Conservation (phyloP, 1,139 yeast genomes). For the Eremothecium coryli region DNA sequence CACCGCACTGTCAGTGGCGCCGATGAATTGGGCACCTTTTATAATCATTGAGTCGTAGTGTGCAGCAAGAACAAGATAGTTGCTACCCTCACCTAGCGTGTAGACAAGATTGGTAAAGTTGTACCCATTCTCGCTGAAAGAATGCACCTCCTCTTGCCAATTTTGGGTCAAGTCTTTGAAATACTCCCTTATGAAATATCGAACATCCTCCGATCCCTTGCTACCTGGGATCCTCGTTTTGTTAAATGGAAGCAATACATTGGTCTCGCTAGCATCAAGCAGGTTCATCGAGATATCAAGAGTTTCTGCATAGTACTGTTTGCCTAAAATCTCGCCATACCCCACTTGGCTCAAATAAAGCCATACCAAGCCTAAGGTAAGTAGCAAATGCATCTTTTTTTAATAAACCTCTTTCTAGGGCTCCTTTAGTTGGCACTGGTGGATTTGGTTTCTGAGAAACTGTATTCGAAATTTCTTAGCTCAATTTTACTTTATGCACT, state of each 20-base stretch:
- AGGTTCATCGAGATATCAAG: constrained; percentile 13
- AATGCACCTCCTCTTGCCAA: constrained; percentile 38
- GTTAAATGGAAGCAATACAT: constrained; percentile 29
- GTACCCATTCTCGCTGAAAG: constrained; percentile 33
- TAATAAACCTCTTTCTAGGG: no score
- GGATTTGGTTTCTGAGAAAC: no score
- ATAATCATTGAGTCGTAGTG: constrained; percentile 44
- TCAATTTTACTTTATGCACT: no score
- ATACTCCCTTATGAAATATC: constrained; percentile 32
- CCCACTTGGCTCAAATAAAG: no score
- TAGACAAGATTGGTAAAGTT: constrained; percentile 42
- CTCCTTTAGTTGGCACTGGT: no score
- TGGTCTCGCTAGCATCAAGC: constrained; percentile 6
- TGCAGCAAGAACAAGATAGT: constrained; percentile 40
- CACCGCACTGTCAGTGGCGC: constrained; percentile 51
- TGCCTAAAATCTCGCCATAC: constrained; percentile 2
- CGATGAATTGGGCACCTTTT: constrained; percentile 45
- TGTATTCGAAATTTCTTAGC: no score
- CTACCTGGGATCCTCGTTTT: constrained; percentile 40
- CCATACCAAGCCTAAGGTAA: no score
- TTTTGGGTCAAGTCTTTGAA: constrained; percentile 21
- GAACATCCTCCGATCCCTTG: constrained; percentile 33
- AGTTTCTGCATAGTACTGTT: constrained; percentile 13
- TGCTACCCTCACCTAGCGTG: constrained; percentile 25
- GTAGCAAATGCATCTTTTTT: no score